Conservation (phyloP, 257 asterid species). For the Penstemon eatonii region DNA sequence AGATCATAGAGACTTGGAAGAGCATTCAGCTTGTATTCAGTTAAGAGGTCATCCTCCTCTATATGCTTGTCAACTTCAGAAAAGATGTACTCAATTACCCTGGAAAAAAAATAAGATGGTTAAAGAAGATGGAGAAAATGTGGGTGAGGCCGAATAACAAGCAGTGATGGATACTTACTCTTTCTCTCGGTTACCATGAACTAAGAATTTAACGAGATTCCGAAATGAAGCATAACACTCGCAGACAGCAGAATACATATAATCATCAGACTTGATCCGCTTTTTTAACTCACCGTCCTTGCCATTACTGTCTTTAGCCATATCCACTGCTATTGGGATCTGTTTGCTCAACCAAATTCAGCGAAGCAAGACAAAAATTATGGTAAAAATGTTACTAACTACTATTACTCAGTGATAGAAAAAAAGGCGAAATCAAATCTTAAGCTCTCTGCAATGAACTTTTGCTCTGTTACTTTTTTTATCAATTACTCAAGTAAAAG, state of each 20-base stretch:
- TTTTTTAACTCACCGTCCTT: constrained; percentile 86
- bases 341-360: constrained; percentile 34
- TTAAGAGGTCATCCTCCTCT: constrained; percentile 53
- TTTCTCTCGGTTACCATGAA: constrained; percentile 70
- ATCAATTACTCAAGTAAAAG: neutral
- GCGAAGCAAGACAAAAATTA: constrained; percentile 4
- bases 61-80: constrained; percentile 84
- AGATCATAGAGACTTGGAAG: constrained; percentile 89
- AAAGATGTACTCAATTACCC: constrained; percentile 86
- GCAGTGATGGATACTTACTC: constrained; percentile 53
- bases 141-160: constrained; percentile 19
- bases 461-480: neutral
- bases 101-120: constrained; percentile 36
- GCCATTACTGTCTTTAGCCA: constrained; percentile 98
- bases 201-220: constrained; percentile 71
- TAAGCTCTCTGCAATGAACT: constrained; percentile 15
- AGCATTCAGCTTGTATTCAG: constrained; percentile 71
- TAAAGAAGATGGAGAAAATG: constrained; percentile 23
- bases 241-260: constrained; percentile 90
- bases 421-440: constrained; percentile 20
- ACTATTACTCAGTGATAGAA: constrained; percentile 21
- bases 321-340: constrained; percentile 99
- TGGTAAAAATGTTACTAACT: constrained; percentile 15
- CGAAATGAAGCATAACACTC: constrained; percentile 96
- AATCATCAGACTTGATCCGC: constrained; percentile 75